Percentiles rank a stretch among this genome's conserved stretches.
These are phyloP conservation scores for Aspergillus pseudonomiae DNA, from an alignment of 2,329 filamentous ascomycete species.

Conservation along the genomic window DNA sequence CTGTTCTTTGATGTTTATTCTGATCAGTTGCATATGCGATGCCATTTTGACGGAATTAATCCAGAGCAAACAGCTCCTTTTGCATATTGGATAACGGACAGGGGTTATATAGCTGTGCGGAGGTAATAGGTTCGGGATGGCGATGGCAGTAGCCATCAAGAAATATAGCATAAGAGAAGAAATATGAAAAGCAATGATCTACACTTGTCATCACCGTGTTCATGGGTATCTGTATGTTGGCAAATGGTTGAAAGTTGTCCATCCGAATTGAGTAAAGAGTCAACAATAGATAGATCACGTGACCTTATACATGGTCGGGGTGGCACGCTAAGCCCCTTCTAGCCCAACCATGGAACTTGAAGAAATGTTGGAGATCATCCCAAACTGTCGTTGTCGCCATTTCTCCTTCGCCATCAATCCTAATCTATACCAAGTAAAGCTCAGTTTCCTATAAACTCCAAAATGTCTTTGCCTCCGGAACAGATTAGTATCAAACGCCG, in stretches of 20 bases:
- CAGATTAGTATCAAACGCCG: conserved; percentile 60
- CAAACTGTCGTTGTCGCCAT: not conserved
- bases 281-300: not conserved
- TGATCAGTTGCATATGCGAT: conserved; percentile 30
- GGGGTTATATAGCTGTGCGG: conserved; percentile 19
- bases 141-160: conserved; percentile 16
- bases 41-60: conserved; percentile 27
- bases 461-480: conserved; percentile 52
- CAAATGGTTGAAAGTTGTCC: not conserved
- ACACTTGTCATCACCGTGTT: not conserved
- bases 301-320: not conserved
- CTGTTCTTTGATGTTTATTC: conserved; percentile 25
- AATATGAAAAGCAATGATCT: conserved; percentile 13
- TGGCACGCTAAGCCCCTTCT: not conserved
- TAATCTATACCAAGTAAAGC: not conserved
- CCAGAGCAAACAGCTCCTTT: conserved; percentile 22
- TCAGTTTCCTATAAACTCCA: not conserved
- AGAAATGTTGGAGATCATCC: conserved; percentile 9
- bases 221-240: not conserved
- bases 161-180: conserved; percentile 17
- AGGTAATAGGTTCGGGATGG: conserved; percentile 19
- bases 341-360: conserved; percentile 12
- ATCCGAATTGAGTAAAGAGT: conserved; percentile 1
- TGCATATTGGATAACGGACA: conserved; percentile 19
- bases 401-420: not conserved